phyloP scores from a whole-genome alignment of 352 stramenopile species.

The Globisporangium nunn region DNA sequence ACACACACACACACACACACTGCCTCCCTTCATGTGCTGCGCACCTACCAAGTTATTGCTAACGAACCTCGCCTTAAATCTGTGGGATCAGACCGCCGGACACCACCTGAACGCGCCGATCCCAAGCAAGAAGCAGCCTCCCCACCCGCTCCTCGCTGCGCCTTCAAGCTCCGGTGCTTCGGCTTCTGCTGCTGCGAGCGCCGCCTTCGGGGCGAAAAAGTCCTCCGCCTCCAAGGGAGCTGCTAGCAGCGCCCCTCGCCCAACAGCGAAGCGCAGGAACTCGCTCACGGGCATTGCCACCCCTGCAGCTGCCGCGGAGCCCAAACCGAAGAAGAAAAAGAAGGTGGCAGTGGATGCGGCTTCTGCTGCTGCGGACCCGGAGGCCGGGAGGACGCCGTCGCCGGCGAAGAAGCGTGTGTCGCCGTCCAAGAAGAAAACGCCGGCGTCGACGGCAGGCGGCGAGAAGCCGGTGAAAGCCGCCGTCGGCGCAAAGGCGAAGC shows the following conservation, averaged over 20 bases:
- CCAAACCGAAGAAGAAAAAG: conserved; percentile 12
- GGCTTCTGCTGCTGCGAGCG: too few species aligned
- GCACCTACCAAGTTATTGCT: too few species aligned
- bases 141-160: too few species aligned
- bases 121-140: background rate
- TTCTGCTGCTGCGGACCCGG: background rate
- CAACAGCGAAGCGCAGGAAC: conserved; percentile 8
- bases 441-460: background rate
- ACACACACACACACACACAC: too few species aligned
- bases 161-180: too few species aligned
- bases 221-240: background rate
- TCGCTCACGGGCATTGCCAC: conserved; percentile 1
- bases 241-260: background rate
- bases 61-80: too few species aligned
- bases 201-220: too few species aligned
- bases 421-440: conserved; percentile 8
- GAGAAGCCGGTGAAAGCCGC: background rate
- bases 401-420: conserved; percentile 7
- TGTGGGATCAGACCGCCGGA: background rate
- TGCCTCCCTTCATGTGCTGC: too few species aligned
- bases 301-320: background rate
- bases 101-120: background rate
- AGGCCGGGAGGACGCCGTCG: background rate
- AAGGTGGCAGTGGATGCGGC: background rate
- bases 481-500: background rate